Base-by-base conservation (phyloP, 345 rosid species). In the Brassica juncea region DNA sequence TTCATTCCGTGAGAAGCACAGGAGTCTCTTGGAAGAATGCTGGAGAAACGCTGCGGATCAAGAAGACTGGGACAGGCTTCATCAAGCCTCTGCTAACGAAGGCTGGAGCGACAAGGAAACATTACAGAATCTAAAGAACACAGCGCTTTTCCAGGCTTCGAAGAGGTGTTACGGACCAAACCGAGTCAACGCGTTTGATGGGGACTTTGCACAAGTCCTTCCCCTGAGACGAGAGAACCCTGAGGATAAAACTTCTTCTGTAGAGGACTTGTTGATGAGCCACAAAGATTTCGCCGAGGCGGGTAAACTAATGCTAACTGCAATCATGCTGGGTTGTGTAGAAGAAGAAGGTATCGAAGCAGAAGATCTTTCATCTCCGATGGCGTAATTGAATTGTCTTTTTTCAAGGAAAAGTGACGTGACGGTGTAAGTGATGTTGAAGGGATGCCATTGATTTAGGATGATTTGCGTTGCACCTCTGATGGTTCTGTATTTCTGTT, bases 71-170 rank as follows among this genome's bases (percentile, higher is more conserved):
- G 89, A 88, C 8, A 72, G 85, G 68, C 90, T 89, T 57, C 82
- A 87, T 76, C 84, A 87, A 85, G 90, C 96, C 21, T 87, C 85
- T 2, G 52, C 44, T 0, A 77, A 81, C 0, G 91, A 95, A 86
- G 99, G 98, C 14, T 93, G 98, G 97, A 88, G 89, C 25, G 99
- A 95, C 4, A 89, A 88, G 68, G 98, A 93, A 82, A 95, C 87
- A 47, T 57, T 90, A 77, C 86, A 82, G 75, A 87, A 85, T 35
- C 89, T 93, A 68, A 86, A 84, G 49, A 83, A 75, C 68, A 95
- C 99, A 0, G 79, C 86, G 23, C 90, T 93, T 47, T 95, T 89
- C 85, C 92, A 86, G 81, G 97, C 97, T 68, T 89, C 97, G 1
- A 83, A 80, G 66, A 79, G 80, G 77, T 93, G 94, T 77, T 93